Evolutionary conservation across 2,329 filamentous ascomycete genomes (phyloP).

Genomic region (Botrytis squamosa): DNA sequence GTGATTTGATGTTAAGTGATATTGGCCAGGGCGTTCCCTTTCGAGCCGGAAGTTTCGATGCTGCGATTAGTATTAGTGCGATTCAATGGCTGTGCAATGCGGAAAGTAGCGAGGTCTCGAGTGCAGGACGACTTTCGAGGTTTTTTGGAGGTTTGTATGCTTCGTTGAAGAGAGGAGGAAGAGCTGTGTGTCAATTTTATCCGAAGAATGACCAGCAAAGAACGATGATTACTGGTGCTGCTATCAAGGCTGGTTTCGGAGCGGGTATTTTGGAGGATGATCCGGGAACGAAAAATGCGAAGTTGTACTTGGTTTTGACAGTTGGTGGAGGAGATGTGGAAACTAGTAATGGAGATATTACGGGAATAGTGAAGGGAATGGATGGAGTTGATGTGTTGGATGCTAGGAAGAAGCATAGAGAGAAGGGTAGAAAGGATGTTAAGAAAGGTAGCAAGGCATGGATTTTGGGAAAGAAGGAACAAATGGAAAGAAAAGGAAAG

Average conservation of each 20-base stretch:
- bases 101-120: slow-evolving; percentile 80
- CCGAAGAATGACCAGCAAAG: slow-evolving; percentile 92
- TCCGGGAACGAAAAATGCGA: slow-evolving; percentile 91
- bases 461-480: slow-evolving; percentile 84
- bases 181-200: slow-evolving; percentile 96
- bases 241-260: slow-evolving; percentile 91
- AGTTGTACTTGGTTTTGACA: slow-evolving; percentile 92
- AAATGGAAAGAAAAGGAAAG: slow-evolving; percentile 93
- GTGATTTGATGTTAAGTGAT: slow-evolving; percentile 90
- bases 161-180: slow-evolving; percentile 75
- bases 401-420: slow-evolving; percentile 53
- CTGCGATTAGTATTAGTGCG: slow-evolving; percentile 89
- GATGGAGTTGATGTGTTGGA: slow-evolving; percentile 82
- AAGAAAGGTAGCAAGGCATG: slow-evolving; percentile 83
- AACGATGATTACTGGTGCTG: slow-evolving; percentile 86
- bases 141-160: slow-evolving; percentile 96
- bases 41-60: slow-evolving; percentile 87
- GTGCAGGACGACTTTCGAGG: slow-evolving; percentile 71
- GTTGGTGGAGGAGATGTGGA: slow-evolving; percentile 64
- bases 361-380: slow-evolving; percentile 84
- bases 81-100: slow-evolving; percentile 99
- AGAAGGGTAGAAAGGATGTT: slow-evolving; percentile 50
- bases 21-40: slow-evolving; percentile 96
- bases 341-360: slow-evolving; percentile 67
- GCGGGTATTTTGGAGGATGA: slow-evolving; percentile 95